Conservation (phyloP, 2,329 filamentous ascomycete species). For the Didymella sp. region DNA sequence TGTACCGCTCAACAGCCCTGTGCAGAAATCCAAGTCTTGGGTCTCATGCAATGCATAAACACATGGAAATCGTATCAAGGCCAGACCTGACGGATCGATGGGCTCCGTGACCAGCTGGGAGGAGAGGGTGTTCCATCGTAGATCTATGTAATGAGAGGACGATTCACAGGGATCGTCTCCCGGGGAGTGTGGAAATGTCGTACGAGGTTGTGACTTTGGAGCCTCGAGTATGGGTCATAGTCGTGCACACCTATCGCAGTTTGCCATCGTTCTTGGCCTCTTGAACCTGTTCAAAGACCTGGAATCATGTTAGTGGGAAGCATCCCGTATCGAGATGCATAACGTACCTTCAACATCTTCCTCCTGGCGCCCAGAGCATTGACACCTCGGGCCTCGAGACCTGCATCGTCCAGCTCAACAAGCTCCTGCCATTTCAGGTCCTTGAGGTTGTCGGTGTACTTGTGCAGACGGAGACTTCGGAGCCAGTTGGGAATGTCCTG, state of each 20-base stretch:
- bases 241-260: slow-evolving; percentile 37
- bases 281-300: slow-evolving; percentile 95
- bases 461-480: slow-evolving; percentile 91
- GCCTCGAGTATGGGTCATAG: neutral
- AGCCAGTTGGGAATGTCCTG: slow-evolving; percentile 97
- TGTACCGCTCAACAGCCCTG: slow-evolving; percentile 7
- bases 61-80: slow-evolving; percentile 27
- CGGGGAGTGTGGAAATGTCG: neutral
- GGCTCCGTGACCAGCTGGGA: slow-evolving; percentile 34
- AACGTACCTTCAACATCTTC: slow-evolving; percentile 91
- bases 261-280: slow-evolving; percentile 60
- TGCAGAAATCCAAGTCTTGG: slow-evolving; percentile 3
- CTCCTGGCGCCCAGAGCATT: slow-evolving; percentile 92
- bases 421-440: slow-evolving; percentile 96
- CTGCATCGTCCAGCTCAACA: slow-evolving; percentile 89
- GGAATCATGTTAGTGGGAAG: slow-evolving; percentile 40
- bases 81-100: slow-evolving; percentile 35
- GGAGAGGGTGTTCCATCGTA: slow-evolving; percentile 31
- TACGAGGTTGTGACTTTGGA: slow-evolving; percentile 7
- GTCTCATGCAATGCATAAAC: slow-evolving; percentile 23
- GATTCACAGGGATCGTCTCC: neutral
- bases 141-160: slow-evolving; percentile 26
- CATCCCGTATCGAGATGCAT: too few relatives aligned
- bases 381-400: slow-evolving; percentile 88
- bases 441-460: slow-evolving; percentile 98